Conservation (phyloP, 768 basidiomycete species). For the Mycena filopes region DNA sequence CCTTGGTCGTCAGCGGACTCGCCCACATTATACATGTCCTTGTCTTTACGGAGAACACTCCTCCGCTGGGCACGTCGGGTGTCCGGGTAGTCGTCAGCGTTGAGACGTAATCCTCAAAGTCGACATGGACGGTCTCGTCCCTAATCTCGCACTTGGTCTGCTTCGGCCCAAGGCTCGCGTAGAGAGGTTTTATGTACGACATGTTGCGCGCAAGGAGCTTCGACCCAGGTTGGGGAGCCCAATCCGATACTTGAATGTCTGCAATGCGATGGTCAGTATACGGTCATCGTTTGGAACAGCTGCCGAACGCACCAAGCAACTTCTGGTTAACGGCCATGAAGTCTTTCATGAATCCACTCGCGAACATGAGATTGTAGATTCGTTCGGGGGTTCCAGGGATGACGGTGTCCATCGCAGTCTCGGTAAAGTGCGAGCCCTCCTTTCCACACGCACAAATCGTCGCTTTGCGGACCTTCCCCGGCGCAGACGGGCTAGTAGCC, state of each 20-base stretch:
- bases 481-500: conserved; percentile 12
- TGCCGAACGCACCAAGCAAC: conserved; percentile 71
- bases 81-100: conserved; percentile 92
- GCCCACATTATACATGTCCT: conserved; percentile 97
- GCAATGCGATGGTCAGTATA: not conserved
- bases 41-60: conserved; percentile 94
- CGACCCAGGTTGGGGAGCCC: conserved; percentile 77
- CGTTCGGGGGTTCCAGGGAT: conserved; percentile 94
- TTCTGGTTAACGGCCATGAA: conserved; percentile 94
- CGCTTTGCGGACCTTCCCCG: conserved; percentile 54
- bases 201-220: conserved; percentile 86
- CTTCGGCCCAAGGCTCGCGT: conserved; percentile 89
- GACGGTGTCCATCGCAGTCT: conserved; percentile 79
- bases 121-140: conserved; percentile 83
- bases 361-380: conserved; percentile 96
- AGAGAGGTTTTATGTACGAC: conserved; percentile 96
- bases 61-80: conserved; percentile 95
- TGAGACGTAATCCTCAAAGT: conserved; percentile 85
- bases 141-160: conserved; percentile 96
- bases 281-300: not conserved
- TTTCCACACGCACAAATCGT: conserved; percentile 82
- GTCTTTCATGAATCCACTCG: conserved; percentile 94
- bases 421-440: conserved; percentile 74
- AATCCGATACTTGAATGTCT: conserved; percentile 98
- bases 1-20: conserved; percentile 75